Evolutionary conservation across 2,329 filamentous ascomycete species (phyloP).

Genomic region (Diaporthe longicolla): DNA sequence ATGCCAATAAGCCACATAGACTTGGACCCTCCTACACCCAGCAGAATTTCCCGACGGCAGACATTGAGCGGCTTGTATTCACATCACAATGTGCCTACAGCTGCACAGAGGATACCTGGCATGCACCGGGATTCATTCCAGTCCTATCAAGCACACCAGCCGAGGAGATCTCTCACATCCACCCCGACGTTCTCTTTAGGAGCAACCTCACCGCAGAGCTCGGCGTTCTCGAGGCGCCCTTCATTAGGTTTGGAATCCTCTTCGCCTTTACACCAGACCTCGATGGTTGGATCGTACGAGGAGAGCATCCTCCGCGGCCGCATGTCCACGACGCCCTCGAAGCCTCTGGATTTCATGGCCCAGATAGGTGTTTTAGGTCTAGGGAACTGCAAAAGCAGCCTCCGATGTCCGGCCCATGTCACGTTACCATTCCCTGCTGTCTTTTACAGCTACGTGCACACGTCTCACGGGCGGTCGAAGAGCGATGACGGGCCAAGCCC

Average conservation of each 20-base stretch:
- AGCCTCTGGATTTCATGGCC: conserved; percentile 91
- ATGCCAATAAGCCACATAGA: conserved; percentile 67
- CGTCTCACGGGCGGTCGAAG: conserved; percentile 72
- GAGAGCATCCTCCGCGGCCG: conserved; percentile 94
- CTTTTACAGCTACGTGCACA: conserved; percentile 91
- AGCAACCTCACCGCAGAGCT: conserved; percentile 64
- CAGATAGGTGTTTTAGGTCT: conserved; percentile 94
- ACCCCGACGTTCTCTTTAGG: conserved; percentile 61
- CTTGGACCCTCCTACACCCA: conserved; percentile 56
- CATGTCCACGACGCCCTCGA: conserved; percentile 97
- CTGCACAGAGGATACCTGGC: conserved; percentile 53
- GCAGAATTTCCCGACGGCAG: conserved; percentile 70
- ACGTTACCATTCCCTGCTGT: conserved; percentile 93
- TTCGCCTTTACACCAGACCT: conserved; percentile 83
- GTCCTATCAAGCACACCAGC: conserved; percentile 84
- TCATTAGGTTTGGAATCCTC: conserved; percentile 83
- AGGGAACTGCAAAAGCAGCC: conserved; percentile 87
- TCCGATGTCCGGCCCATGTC: conserved; percentile 91
- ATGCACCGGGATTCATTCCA: conserved; percentile 71
- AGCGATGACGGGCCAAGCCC: conserved; percentile 91
- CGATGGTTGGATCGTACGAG: conserved; percentile 98
- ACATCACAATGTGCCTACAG: conserved; percentile 38
- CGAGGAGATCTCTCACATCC: conserved; percentile 80
- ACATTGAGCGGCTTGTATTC: conserved; percentile 68
- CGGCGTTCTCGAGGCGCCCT: conserved; percentile 70